Conservation (phyloP, 2,329 filamentous ascomycete species). For the Orbilia blumenaviensis region DNA sequence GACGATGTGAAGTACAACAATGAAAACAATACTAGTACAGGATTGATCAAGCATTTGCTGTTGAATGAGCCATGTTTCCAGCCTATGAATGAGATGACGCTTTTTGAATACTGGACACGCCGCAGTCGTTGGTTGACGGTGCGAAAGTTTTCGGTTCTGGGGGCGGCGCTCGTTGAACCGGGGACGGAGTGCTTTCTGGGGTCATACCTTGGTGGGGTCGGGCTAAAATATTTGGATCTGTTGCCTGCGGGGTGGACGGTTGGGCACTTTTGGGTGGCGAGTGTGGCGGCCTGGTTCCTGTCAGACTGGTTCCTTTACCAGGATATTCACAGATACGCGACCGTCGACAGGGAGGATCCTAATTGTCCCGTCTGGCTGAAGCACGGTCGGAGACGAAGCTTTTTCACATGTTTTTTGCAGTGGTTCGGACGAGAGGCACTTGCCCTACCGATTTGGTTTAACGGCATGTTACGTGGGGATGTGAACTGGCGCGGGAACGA, state of each 20-base stretch:
- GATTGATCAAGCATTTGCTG: slow-evolving; percentile 75
- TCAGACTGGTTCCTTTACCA: slow-evolving; percentile 78
- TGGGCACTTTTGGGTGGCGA: slow-evolving; percentile 71
- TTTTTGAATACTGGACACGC: slow-evolving; percentile 79
- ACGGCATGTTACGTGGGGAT: slow-evolving; percentile 86
- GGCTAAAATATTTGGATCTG: slow-evolving; percentile 62
- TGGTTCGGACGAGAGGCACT: slow-evolving; percentile 86
- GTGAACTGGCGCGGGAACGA: slow-evolving; percentile 80
- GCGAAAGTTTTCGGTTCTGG: slow-evolving; percentile 88
- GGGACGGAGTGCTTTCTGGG: slow-evolving; percentile 89
- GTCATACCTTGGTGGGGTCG: slow-evolving; percentile 74
- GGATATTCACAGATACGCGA: slow-evolving; percentile 76
- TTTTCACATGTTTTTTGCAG: slow-evolving; percentile 75
- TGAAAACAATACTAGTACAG: slow-evolving; percentile 63
- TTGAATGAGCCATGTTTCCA: slow-evolving; percentile 89
- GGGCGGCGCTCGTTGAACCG: slow-evolving; percentile 90
- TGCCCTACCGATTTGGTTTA: slow-evolving; percentile 87
- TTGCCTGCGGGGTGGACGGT: slow-evolving; percentile 75
- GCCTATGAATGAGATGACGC: slow-evolving; percentile 82
- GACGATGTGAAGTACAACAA: slow-evolving; percentile 60
- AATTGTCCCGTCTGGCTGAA: slow-evolving; percentile 79
- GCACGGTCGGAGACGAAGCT: slow-evolving; percentile 63
- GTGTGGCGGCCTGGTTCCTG: slow-evolving; percentile 75
- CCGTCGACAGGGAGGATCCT: slow-evolving; percentile 72
- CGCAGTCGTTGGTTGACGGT: slow-evolving; percentile 91